phyloP scores from a whole-genome alignment of 306 rosid genomes.

The Gillenia trifoliata region DNA sequence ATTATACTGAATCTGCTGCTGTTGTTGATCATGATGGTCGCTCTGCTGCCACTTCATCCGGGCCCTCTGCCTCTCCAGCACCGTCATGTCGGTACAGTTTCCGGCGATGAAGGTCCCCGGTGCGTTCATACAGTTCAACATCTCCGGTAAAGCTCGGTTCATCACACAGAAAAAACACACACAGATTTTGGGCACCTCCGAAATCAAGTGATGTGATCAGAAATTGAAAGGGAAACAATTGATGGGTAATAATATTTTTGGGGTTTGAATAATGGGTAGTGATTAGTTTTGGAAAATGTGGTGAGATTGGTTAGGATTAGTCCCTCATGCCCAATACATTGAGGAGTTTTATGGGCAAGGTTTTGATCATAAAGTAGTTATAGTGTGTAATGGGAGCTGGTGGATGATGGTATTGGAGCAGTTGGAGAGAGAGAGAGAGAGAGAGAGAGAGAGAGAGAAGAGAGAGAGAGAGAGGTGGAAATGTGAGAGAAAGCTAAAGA shows the following conservation, averaged over 20 bases:
- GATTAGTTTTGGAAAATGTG: neutral
- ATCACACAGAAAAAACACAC: conserved; percentile 2
- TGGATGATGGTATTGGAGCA: neutral
- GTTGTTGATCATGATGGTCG: neutral
- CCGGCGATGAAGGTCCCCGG: conserved; percentile 17
- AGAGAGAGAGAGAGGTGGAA: neutral
- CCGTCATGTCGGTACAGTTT: conserved; percentile 34
- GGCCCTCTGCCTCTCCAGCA: conserved; percentile 29
- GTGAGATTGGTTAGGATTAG: neutral
- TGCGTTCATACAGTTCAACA: conserved; percentile 25
- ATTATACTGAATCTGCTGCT: conserved; percentile 5
- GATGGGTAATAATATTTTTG: neutral
- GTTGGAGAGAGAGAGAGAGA: neutral
- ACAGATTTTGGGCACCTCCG: neutral
- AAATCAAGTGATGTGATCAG: neutral
- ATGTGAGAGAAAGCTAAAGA: neutral
- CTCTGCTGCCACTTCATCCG: conserved; percentile 20
- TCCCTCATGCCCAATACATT: neutral
- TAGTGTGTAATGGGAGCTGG: conserved; percentile 4
- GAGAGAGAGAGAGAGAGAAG: neutral
- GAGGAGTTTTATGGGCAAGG: neutral
- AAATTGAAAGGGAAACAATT: neutral
- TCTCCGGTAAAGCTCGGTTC: conserved; percentile 30
- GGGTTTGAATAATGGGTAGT: neutral
- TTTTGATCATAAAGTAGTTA: neutral